Evolutionary conservation across 2,329 filamentous ascomycete species (phyloP), one percentile per base, ranked within the genome.

Genomic region (Aspergillus felis): DNA sequence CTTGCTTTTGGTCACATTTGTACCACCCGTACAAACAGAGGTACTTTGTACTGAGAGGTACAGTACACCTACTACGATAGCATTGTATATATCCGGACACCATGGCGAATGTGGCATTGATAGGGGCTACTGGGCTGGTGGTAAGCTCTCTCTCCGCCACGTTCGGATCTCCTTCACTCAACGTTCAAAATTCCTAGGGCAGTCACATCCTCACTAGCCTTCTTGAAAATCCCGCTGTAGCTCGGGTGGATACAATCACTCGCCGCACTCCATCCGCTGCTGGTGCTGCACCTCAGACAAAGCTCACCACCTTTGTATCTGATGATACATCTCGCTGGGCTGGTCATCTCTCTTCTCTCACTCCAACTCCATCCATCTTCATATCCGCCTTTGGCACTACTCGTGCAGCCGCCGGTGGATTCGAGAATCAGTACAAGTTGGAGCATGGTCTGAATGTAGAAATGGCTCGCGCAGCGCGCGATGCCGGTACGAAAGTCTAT

Each of bases 361-460:
- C 76, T 0, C 83, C 87, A 0, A 61, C 79, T 0, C 86, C 89
- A 0, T 71, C 79, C 1, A 78, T 89, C 62, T 87, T 94, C 77
- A 86, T 93, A 76, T 92, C 89, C 2, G 85, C 85, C 1, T 82
- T 97, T 1, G 93, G 88, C 57, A 96, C 91, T 2, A 97, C 92
- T 0, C 84, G 86, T 51, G 88, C 80, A 0, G 81, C 82, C 12
- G 92, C 91, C 0, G 92, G 92, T 60, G 81, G 88, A 57, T 77
- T 96, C 63, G 87, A 86, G 28, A 86, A 87, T 60, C 93, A 97
- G 76, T 89, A 91, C 78, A 89, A 90, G 70, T 90, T 97, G 62
- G 93, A 97, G 77, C 85, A 92, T 70, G 91, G 94, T 69, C 80
- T 96, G 48, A 96, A 96, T 74, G 74, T 95, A 51, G 87, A 88